These are phyloP conservation scores for Cystobasidium sp. DNA, from an alignment of 1,284 basidiomycete genomes.

Conservation along the genomic window DNA sequence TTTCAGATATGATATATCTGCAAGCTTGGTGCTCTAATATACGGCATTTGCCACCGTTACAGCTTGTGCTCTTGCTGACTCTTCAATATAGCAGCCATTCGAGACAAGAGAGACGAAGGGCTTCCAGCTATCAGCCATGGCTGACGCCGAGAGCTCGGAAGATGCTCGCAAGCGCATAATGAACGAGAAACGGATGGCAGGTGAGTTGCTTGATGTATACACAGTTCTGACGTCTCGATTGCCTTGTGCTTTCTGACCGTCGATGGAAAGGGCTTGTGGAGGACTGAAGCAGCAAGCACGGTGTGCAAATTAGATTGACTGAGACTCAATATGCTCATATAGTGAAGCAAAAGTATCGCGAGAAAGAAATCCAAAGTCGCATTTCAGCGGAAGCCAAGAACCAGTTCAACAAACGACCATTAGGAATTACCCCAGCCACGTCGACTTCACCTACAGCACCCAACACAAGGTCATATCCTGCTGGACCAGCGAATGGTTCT, in stretches of 20 bases:
- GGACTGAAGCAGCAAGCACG: not conserved
- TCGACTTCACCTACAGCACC: conserved; percentile 67
- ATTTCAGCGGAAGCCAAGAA: conserved; percentile 56
- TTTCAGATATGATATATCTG: not conserved
- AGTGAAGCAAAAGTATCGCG: conserved; percentile 35
- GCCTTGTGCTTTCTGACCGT: not conserved
- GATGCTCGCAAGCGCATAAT: conserved; percentile 23
- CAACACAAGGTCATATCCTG: conserved; percentile 43
- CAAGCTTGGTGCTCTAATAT: not conserved
- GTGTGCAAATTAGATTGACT: not conserved
- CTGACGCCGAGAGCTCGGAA: conserved; percentile 8
- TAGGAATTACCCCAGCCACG: conserved; percentile 62
- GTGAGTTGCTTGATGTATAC: not conserved
- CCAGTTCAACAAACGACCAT: conserved; percentile 65
- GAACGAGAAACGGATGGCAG: conserved; percentile 36
- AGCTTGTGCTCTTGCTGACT: conserved; percentile 9
- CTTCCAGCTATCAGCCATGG: not conserved
- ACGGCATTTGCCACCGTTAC: not conserved
- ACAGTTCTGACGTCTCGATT: not conserved
- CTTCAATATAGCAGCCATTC: not conserved
- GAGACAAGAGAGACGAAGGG: not conserved
- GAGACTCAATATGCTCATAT: not conserved
- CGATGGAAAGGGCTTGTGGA: too few relatives aligned
- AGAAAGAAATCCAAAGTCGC: conserved; percentile 31
- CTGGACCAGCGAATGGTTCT: conserved; percentile 6